phyloP scores from a whole-genome alignment of 441 rosid species.

The Adansonia madagascariensis region DNA sequence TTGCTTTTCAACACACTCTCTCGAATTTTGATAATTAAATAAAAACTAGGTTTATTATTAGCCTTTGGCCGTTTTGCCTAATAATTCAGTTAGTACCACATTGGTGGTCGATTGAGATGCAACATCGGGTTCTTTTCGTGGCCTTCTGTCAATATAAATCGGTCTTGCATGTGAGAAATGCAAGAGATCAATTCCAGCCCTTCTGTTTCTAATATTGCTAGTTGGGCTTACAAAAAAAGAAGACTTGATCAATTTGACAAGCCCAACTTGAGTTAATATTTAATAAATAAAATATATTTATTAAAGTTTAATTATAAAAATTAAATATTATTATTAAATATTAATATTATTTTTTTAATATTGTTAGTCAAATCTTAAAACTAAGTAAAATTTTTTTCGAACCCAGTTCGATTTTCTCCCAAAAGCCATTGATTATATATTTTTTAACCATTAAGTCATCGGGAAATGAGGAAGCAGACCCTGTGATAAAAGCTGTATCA shows the following conservation, averaged over 20 bases:
- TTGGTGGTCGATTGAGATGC: not conserved
- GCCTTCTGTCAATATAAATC: not conserved
- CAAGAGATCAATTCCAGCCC: not conserved
- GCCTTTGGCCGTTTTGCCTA: not conserved
- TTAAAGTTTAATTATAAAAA: no score
- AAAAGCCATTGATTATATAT: not conserved
- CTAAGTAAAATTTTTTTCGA: not conserved
- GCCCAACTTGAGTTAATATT: no score
- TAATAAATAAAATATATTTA: no score
- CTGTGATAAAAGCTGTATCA: not conserved
- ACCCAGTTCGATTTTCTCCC: not conserved
- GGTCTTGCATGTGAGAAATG: not conserved
- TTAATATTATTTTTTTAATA: no score
- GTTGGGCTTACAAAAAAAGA: slow-evolving; percentile 6
- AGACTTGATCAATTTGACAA: not conserved
- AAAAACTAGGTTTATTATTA: not conserved
- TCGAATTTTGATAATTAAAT: no score
- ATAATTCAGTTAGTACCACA: not conserved
- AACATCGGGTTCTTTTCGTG: not conserved
- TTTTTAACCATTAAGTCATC: not conserved
- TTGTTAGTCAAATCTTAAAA: no score
- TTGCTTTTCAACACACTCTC: no score
- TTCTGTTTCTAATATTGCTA: slow-evolving; percentile 4
- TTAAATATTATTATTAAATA: no score
- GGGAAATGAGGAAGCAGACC: not conserved